These are phyloP conservation scores for Leccinum pachyderme DNA, from an alignment of 1,284 basidiomycete genomes.

Conservation along the genomic window DNA sequence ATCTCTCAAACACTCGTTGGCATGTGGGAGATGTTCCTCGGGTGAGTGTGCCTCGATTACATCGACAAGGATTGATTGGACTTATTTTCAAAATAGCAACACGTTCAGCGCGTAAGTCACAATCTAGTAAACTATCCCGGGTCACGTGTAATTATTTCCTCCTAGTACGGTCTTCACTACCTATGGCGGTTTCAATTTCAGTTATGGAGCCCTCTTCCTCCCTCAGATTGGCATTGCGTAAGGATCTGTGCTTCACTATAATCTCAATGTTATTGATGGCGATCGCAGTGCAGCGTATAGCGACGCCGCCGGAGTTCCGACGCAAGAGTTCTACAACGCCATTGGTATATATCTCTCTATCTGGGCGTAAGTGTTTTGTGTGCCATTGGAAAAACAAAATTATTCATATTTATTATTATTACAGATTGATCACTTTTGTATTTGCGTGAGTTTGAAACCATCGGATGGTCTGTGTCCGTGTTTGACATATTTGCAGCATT, in stretches of 20 bases:
- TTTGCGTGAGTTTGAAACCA: constrained; percentile 15
- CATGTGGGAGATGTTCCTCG: constrained; percentile 34
- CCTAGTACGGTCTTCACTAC: constrained; percentile 27
- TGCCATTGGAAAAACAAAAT: background rate
- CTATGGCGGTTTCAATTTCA: constrained; percentile 31
- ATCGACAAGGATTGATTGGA: constrained; percentile 4
- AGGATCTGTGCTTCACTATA: constrained; percentile 3
- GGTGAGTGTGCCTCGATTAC: constrained; percentile 15
- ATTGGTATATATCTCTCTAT: constrained; percentile 30
- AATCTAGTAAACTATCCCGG: background rate
- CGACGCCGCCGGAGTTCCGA: constrained; percentile 18
- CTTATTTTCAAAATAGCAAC: constrained; percentile 14
- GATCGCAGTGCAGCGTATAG: constrained; percentile 24
- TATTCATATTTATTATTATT: constrained; percentile 1
- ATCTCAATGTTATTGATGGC: constrained; percentile 6
- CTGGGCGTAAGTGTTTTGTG: constrained; percentile 13
- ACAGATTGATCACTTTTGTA: constrained; percentile 20
- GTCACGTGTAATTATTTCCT: background rate
- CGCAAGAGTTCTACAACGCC: constrained; percentile 22
- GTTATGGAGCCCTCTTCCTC: constrained; percentile 28
- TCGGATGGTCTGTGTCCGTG: background rate
- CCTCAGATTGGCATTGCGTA: constrained; percentile 29
- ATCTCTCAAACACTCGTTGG: constrained; percentile 31
- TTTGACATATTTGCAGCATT: constrained; percentile 15
- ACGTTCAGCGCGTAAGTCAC: constrained; percentile 30